A percentile compares a stretch with the other conserved stretches of the same genome.
These are phyloP conservation scores for Phytophthora uliginosa DNA, from an alignment of 352 stramenopile genomes.

Conservation along the genomic window DNA sequence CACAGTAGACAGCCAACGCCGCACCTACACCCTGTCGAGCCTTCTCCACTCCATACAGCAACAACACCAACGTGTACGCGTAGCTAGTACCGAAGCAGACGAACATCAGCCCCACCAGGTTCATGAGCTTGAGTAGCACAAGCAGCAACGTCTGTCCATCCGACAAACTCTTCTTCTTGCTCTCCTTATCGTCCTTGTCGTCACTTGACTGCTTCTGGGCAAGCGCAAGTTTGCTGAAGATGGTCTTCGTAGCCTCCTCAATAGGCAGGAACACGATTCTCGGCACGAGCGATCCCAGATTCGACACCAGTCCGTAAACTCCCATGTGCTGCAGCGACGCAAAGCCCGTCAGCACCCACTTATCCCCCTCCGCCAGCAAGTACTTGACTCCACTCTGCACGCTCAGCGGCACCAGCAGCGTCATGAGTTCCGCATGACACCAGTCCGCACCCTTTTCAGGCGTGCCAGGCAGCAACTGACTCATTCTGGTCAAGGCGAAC, in stretches of 20 bases:
- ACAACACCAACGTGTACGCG: conserved; percentile 77
- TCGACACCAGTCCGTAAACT: conserved; percentile 97
- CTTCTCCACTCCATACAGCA: conserved; percentile 87
- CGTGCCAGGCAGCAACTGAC: conserved; percentile 60
- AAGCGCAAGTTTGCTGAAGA: conserved; percentile 94
- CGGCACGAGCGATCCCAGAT: conserved; percentile 96
- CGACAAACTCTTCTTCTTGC: conserved; percentile 37
- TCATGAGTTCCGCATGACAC: conserved; percentile 72
- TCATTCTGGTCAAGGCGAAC: conserved; percentile 61
- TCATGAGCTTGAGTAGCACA: conserved; percentile 88
- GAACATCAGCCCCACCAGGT: conserved; percentile 87
- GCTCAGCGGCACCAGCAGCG: conserved; percentile 79
- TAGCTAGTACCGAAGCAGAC: conserved; percentile 88
- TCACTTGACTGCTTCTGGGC: conserved; percentile 34
- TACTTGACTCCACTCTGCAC: conserved; percentile 98
- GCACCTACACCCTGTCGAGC: conserved; percentile 57
- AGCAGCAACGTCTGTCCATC: conserved; percentile 66
- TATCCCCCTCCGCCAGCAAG: conserved; percentile 97
- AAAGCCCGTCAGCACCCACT: conserved; percentile 95
- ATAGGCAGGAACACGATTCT: conserved; percentile 97
- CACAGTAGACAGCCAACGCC: conserved; percentile 88
- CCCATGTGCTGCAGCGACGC: conserved; percentile 95
- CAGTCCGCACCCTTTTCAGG: conserved; percentile 17
- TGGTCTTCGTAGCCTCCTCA: conserved; percentile 96
- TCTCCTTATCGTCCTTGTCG: conserved; percentile 16